phyloP scores from a whole-genome alignment of 1,139 yeast genomes.

The Taiozyma sp. region DNA sequence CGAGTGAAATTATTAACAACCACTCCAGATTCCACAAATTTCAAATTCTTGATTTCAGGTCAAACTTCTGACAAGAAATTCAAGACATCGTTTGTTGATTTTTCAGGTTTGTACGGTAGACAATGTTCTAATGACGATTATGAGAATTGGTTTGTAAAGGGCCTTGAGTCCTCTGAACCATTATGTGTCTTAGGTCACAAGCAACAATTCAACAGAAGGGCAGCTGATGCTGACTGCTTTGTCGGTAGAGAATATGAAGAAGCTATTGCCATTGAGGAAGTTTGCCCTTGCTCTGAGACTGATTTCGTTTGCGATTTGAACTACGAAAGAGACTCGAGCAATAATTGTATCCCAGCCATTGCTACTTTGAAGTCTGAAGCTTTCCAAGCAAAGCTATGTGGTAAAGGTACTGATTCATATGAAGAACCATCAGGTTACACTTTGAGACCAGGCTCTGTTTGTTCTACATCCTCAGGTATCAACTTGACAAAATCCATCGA shows the following conservation, averaged over 20 bases:
- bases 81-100: conserved; percentile 43
- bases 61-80: conserved; percentile 26
- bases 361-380: conserved; percentile 21
- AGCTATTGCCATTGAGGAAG: conserved; percentile 48
- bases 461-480: conserved; percentile 19
- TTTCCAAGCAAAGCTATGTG: conserved; percentile 28
- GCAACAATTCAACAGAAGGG: conserved; percentile 65
- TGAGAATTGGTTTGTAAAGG: conserved; percentile 54
- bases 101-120: conserved; percentile 49
- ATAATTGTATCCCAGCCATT: conserved; percentile 42
- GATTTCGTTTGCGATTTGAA: conserved; percentile 77
- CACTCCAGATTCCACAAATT: conserved; percentile 64
- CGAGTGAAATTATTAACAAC: conserved; percentile 51
- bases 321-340: conserved; percentile 39
- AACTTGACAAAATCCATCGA: conserved; percentile 6
- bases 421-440: conserved; percentile 18
- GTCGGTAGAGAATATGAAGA: conserved; percentile 59
- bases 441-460: conserved; percentile 42
- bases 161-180: conserved; percentile 32
- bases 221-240: conserved; percentile 60
- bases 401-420: conserved; percentile 13
- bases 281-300: conserved; percentile 58
- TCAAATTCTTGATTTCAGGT: conserved; percentile 56
- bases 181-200: conserved; percentile 69
- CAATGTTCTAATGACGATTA: conserved; percentile 53